Base-by-base conservation (phyloP, 805 yeast genomes). In the Nematodospora valgi region DNA sequence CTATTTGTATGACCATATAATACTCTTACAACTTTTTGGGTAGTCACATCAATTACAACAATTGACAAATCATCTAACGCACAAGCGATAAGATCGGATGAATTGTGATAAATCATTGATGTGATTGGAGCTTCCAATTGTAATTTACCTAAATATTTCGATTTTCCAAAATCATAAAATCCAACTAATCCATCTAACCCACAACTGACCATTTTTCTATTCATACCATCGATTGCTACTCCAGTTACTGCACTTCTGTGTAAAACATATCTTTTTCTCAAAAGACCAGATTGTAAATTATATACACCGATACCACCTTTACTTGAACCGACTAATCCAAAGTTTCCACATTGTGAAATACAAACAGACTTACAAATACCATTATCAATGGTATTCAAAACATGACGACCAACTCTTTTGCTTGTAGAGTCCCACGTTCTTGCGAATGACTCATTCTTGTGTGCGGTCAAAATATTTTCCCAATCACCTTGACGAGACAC, bases 271-370 rank as follows among this genome's bases (percentile, higher is more conserved):
- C 73, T 74, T 49, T 82, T 81, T 46, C 97, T 73, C 31, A 80
- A 57, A 13, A 75, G 59, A n/a, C 98, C 98, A 52, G 95, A 85
- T 60, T 93, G 98, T 54, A 93, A 63, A 56, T 93, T 93, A 59
- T 81, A 89, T 8, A 81, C 87, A 20, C 83, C 87, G 43, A 93
- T 80, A 10, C 84, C 80, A 44, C 99, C 99, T 27, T 64, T 59
- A 2, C 89, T 73, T 2, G 97, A 87, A 9, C 98, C 99, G 14
- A 94, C 82, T 25, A 91, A 62, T 1, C 85, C 96, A 59, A 94
- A 93, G 58, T 94, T 94, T 24, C 98, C 98, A 71, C 99, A 93
- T 38, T 80, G 84, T 0, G 97, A 85, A 15, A 91, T 76, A 13
- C 84, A 73, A 6, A 87, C 91, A 20, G 84, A 58, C 52, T 82